Percentiles rank a stretch among this genome's conserved stretches.
Evolutionary conservation across 2,329 filamentous ascomycete species (phyloP).

Genomic region (Neofusicoccum laricinum): DNA sequence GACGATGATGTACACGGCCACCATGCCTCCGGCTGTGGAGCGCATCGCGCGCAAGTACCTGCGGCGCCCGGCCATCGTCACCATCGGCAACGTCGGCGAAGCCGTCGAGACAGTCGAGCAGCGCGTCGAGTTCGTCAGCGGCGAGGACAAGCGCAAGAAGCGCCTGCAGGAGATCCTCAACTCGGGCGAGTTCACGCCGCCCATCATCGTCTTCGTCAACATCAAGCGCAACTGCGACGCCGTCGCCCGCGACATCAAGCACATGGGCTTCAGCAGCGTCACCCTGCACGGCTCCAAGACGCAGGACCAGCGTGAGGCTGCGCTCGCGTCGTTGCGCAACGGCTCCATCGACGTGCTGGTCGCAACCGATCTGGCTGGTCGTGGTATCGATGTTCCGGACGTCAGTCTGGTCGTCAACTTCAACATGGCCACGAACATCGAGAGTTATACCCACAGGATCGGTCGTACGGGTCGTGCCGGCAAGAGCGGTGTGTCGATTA

Average conservation of each 20-base stretch:
- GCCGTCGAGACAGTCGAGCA: slow-evolving; percentile 98
- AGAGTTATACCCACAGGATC: slow-evolving; percentile 98
- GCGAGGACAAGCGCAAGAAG: slow-evolving; percentile 96
- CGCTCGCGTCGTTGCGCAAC: slow-evolving; percentile 77
- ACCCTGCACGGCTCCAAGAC: slow-evolving; percentile 95
- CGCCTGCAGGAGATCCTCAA: slow-evolving; percentile 86
- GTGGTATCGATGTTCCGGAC: slow-evolving; percentile 96
- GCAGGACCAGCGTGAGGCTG: slow-evolving; percentile 94
- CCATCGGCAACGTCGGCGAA: slow-evolving; percentile 90
- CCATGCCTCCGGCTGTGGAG: slow-evolving; percentile 90
- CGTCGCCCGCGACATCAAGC: slow-evolving; percentile 88
- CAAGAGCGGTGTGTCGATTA: slow-evolving; percentile 94
- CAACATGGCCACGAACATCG: slow-evolving; percentile 94
- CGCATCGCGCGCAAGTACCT: slow-evolving; percentile 97
- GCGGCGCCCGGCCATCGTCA: slow-evolving; percentile 86
- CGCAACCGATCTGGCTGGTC: slow-evolving; percentile 89
- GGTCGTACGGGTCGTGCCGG: slow-evolving; percentile 99
- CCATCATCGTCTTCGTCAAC: slow-evolving; percentile 99
- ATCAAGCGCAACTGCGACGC: slow-evolving; percentile 99
- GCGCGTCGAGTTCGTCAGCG: slow-evolving; percentile 83
- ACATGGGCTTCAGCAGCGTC: slow-evolving; percentile 85
- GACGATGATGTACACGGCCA: slow-evolving; percentile 99
- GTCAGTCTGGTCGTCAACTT: slow-evolving; percentile 97
- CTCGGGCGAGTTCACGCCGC: slow-evolving; percentile 75
- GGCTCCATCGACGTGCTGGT: slow-evolving; percentile 85